Evolutionary conservation across 2,329 filamentous ascomycete genomes (phyloP).

Genomic region (Diaporthe caulivora): DNA sequence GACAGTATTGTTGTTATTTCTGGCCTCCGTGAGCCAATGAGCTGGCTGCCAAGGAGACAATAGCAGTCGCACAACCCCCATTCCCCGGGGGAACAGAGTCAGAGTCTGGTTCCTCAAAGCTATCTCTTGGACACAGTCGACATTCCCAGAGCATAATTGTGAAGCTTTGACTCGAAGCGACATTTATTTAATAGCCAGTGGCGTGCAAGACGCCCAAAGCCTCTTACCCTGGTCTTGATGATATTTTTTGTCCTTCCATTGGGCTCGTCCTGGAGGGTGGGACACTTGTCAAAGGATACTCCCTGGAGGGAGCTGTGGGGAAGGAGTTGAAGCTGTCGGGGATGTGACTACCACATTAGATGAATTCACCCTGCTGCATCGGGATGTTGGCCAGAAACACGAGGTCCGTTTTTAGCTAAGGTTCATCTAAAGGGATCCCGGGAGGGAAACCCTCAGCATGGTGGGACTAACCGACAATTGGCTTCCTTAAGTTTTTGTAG

Average conservation of each 20-base stretch:
- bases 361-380: neutral
- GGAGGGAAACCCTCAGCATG: neutral
- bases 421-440: neutral
- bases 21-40: neutral
- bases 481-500: neutral
- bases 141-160: too few relatives aligned
- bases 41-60: neutral
- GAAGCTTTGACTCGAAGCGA: neutral
- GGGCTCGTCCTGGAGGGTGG: neutral
- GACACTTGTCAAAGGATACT: neutral
- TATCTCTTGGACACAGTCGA: too few relatives aligned
- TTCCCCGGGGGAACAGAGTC: neutral
- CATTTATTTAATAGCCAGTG: neutral
- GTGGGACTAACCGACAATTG: neutral
- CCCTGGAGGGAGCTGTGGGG: neutral
- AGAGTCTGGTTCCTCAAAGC: too few relatives aligned
- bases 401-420: neutral
- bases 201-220: neutral
- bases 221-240: neutral
- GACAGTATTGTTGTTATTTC: neutral
- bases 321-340: neutral
- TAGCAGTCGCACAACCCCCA: too few relatives aligned
- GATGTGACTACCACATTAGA: neutral
- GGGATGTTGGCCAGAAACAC: neutral
- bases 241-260: neutral